Base-by-base conservation (phyloP, 208 protist species). In the Blechomonas ayalai region DNA sequence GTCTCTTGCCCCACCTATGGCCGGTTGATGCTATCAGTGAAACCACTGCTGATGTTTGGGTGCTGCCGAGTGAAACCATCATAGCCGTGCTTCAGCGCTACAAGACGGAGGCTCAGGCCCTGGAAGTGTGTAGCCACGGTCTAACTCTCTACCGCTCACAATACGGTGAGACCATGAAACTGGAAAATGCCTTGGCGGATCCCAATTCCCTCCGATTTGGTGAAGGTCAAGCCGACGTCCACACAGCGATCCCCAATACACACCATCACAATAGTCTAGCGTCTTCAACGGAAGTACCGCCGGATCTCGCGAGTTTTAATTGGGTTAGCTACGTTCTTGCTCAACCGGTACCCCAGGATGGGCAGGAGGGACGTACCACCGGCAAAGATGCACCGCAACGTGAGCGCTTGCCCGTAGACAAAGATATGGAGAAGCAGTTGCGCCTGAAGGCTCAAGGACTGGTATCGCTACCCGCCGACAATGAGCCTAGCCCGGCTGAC, bases 11-110 rank as follows among this genome's bases (percentile, higher is more conserved):
- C 22, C 85, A 94, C 62, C 53, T 70, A 4, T 94, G 78, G 76
- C 79, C 73, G 15, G 48, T 42, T 25, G 64, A 77, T 37, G 55
- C 89, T 9, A 38, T 73, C 15, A 73, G 67, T 12, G 59, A 77
- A 34, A 76, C 81, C 24, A 82, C 81, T 12, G 76, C 87, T 3
- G 76, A 83, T 57, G 42, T 86, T 20, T 94, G 85, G 82, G 59
- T 67, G 27, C 44, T 94, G 16, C 38, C 59, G 23, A 64, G 53
- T 0, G 59, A 61, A n/a, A 58, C 39, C 7, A 56, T 90, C n/a
- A 34, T 68, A 16, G 19, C 50, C 13, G 46, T 78, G n/a, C 70
- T 94, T 31, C 43, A 60, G 48, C 45, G 8, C 6, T 60, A 73
- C 37, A 51, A 57, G 19, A 69, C 71, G 0, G 55, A 76, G 19